Conservation (phyloP, 768 basidiomycete species). For the Russula earlei region DNA sequence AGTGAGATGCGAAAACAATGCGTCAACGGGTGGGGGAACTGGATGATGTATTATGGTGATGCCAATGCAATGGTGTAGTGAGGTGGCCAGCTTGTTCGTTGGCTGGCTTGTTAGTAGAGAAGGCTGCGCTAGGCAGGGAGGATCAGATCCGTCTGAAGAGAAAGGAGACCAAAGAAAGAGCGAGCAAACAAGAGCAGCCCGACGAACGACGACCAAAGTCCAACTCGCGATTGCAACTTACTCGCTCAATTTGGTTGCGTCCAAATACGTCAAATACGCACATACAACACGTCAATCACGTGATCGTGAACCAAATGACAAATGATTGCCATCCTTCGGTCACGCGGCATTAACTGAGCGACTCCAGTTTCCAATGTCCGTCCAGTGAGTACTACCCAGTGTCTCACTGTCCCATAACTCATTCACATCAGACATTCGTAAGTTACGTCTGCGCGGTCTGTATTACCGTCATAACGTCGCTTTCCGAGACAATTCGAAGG, state of each 20-base stretch:
- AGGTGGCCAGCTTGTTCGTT: background rate
- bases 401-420: too few relatives aligned
- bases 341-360: too few relatives aligned
- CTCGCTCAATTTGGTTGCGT: background rate
- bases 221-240: too few relatives aligned
- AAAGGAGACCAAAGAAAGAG: background rate
- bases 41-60: background rate
- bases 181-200: background rate
- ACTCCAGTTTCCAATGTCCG: too few relatives aligned
- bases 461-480: too few relatives aligned
- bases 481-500: too few relatives aligned
- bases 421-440: too few relatives aligned
- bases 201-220: background rate
- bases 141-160: background rate
- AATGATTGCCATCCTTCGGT: too few relatives aligned
- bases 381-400: too few relatives aligned
- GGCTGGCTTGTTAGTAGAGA: background rate
- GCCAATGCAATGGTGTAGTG: background rate
- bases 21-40: background rate
- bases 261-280: conserved; percentile 5
- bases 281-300: conserved; percentile 16
- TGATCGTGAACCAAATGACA: too few relatives aligned
- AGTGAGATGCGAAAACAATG: conserved; percentile 4
- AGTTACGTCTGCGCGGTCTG: too few relatives aligned
- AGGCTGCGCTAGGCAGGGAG: background rate